Percentiles rank a stretch among this genome's conserved stretches.
These are phyloP conservation scores for Meredithiella fracta DNA, from an alignment of 2,329 filamentous ascomycete species.

Conservation along the genomic window DNA sequence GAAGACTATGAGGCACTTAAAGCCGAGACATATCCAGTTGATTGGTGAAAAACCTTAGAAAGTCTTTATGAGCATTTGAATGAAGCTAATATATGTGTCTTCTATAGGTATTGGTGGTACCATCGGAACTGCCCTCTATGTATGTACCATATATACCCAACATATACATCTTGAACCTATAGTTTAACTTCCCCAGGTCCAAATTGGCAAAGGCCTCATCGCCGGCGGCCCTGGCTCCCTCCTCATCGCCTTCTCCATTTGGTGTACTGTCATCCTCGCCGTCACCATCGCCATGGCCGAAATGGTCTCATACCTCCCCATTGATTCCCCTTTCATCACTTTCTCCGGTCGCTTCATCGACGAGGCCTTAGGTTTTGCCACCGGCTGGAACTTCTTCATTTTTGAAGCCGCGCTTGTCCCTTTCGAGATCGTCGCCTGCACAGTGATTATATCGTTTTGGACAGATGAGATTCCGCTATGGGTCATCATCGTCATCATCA, in stretches of 20 bases:
- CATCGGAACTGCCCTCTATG: constrained; percentile 44
- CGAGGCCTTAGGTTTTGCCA: constrained; percentile 56
- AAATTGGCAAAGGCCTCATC: constrained; percentile 39
- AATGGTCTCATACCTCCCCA: constrained; percentile 62
- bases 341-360: constrained; percentile 63
- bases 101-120: constrained; percentile 42
- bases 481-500: constrained; percentile 41
- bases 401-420: constrained; percentile 52
- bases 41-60: constrained; percentile 21
- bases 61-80: background rate
- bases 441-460: constrained; percentile 47
- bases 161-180: background rate
- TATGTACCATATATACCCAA: constrained; percentile 19
- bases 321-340: constrained; percentile 62
- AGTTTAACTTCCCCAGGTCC: constrained; percentile 19
- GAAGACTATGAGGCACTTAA: constrained; percentile 35
- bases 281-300: constrained; percentile 50
- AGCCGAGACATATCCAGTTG: constrained; percentile 40
- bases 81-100: background rate
- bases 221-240: constrained; percentile 42
- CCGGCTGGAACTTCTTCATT: constrained; percentile 60
- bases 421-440: constrained; percentile 50
- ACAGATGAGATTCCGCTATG: constrained; percentile 41
- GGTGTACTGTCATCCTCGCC: constrained; percentile 44
- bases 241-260: constrained; percentile 42